These are phyloP conservation scores for Neurospora intermedia DNA, from an alignment of 495 filamentous ascomycete species.

Conservation along the genomic window DNA sequence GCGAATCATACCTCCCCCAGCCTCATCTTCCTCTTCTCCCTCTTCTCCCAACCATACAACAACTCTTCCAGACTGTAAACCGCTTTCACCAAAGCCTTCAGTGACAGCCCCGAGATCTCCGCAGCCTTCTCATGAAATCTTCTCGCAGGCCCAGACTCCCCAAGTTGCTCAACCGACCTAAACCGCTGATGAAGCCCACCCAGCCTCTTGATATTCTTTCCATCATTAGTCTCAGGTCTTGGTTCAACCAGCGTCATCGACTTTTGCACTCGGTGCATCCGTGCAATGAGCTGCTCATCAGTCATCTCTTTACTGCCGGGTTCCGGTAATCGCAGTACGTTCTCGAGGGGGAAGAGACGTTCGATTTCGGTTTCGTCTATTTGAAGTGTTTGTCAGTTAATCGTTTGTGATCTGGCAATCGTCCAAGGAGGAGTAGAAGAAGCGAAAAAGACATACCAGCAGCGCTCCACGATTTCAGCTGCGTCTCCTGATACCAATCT, in stretches of 20 bases:
- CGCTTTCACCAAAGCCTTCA: constrained; percentile 14
- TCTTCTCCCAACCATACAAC: constrained; percentile 8
- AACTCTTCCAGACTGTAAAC: constrained; percentile 16
- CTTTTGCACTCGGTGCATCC: constrained; percentile 10
- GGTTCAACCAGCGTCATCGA: constrained; percentile 10
- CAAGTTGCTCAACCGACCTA: constrained; percentile 10
- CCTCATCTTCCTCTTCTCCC: constrained; percentile 9
- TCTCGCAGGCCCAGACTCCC: constrained; percentile 8
- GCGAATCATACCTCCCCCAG: not conserved
- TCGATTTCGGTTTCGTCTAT: constrained; percentile 28
- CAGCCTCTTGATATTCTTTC: constrained; percentile 3
- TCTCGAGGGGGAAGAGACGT: constrained; percentile 33
- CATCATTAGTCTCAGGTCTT: not conserved
- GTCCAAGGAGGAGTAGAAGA: too few relatives aligned
- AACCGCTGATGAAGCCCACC: constrained; percentile 10
- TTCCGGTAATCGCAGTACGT: constrained; percentile 8
- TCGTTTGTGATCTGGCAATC: too few relatives aligned
- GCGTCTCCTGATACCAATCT: constrained; percentile 78
- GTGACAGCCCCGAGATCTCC: constrained; percentile 8
- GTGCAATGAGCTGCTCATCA: constrained; percentile 19
- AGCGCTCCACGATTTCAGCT: constrained; percentile 36
- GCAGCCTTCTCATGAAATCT: constrained; percentile 18
- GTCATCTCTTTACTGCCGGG: constrained; percentile 14
- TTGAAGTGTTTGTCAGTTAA: too few relatives aligned
- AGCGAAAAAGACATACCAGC: constrained; percentile 26